Evolutionary conservation across 1,139 yeast species (phyloP).

Genomic region (Wickerhamiella infanticola): DNA sequence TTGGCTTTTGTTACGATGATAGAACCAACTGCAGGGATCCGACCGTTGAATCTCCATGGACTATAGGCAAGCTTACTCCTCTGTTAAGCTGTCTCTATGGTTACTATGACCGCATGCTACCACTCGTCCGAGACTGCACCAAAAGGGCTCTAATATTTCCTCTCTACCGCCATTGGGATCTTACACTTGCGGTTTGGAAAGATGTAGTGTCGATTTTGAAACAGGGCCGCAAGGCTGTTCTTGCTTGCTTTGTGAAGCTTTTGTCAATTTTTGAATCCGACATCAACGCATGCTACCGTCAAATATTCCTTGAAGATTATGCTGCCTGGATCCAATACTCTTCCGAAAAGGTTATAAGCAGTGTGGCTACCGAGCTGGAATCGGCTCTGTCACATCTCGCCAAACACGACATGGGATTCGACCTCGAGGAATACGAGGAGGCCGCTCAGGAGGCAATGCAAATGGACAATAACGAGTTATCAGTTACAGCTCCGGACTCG

Average conservation of each 20-base stretch:
- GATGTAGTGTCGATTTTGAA: slow-evolving; percentile 54
- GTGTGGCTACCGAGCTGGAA: slow-evolving; percentile 49
- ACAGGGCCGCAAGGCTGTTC: slow-evolving; percentile 52
- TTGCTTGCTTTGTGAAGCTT: slow-evolving; percentile 42
- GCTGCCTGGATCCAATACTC: slow-evolving; percentile 62
- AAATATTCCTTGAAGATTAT: slow-evolving; percentile 65
- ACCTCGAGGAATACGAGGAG: slow-evolving; percentile 19
- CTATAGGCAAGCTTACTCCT: slow-evolving; percentile 71
- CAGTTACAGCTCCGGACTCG: too few relatives aligned
- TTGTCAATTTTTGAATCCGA: slow-evolving; percentile 72
- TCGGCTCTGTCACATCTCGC: slow-evolving; percentile 12
- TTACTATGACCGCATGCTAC: slow-evolving; percentile 34
- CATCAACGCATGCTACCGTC: slow-evolving; percentile 74
- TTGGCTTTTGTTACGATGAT: slow-evolving; percentile 58
- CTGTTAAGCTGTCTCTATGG: slow-evolving; percentile 58
- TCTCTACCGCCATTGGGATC: slow-evolving; percentile 52
- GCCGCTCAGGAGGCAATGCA: slow-evolving; percentile 16
- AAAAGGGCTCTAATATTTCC: slow-evolving; percentile 71
- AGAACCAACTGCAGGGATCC: slow-evolving; percentile 66
- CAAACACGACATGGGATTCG: slow-evolving; percentile 19
- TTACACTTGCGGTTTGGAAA: slow-evolving; percentile 46
- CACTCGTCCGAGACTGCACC: slow-evolving; percentile 30
- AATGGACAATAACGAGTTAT: too few relatives aligned
- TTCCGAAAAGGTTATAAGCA: slow-evolving; percentile 35
- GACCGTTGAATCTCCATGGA: slow-evolving; percentile 86